These are phyloP conservation scores for Tetrastigma voinierianum DNA, from an alignment of 164 flowering plant species.

Conservation along the genomic window DNA sequence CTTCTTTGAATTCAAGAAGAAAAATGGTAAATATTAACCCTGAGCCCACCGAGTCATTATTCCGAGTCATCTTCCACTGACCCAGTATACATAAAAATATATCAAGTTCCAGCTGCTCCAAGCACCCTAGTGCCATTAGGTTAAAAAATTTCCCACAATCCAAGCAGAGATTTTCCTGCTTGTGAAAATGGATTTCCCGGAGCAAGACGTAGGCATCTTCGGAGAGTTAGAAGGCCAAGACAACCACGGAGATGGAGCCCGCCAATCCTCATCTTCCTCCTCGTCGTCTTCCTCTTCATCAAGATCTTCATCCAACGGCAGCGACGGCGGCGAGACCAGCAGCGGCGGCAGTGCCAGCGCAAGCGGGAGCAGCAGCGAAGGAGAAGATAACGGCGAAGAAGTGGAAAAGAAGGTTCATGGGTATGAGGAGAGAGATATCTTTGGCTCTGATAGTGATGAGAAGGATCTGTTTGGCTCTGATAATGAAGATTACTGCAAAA, in stretches of 20 bases:
- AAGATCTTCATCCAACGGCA: slow-evolving; percentile 38
- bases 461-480: slow-evolving; percentile 89
- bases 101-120: not conserved
- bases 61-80: too few relatives aligned
- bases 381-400: slow-evolving; percentile 26
- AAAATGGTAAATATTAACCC: too few relatives aligned
- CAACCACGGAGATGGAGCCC: slow-evolving; percentile 11
- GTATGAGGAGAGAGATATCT: slow-evolving; percentile 7
- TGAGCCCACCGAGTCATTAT: too few relatives aligned
- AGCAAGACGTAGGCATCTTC: slow-evolving; percentile 51
- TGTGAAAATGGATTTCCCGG: slow-evolving; percentile 49
- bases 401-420: slow-evolving; percentile 2
- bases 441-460: slow-evolving; percentile 34
- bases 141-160: too few relatives aligned
- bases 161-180: too few relatives aligned
- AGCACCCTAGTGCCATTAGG: too few relatives aligned
- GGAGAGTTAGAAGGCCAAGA: too few relatives aligned
- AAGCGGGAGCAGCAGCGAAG: slow-evolving; percentile 42
- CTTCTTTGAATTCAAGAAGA: too few relatives aligned
- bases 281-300: slow-evolving; percentile 53
- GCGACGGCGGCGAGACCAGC: slow-evolving; percentile 27
- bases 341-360: slow-evolving; percentile 30
- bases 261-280: slow-evolving; percentile 43
- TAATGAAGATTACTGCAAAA: slow-evolving; percentile 72
- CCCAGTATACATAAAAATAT: too few relatives aligned